Percentiles rank a stretch among this genome's conserved stretches.
These are phyloP conservation scores for Alternaria brassicae DNA, from an alignment of 2,329 filamentous ascomycete genomes.

Conservation along the genomic window DNA sequence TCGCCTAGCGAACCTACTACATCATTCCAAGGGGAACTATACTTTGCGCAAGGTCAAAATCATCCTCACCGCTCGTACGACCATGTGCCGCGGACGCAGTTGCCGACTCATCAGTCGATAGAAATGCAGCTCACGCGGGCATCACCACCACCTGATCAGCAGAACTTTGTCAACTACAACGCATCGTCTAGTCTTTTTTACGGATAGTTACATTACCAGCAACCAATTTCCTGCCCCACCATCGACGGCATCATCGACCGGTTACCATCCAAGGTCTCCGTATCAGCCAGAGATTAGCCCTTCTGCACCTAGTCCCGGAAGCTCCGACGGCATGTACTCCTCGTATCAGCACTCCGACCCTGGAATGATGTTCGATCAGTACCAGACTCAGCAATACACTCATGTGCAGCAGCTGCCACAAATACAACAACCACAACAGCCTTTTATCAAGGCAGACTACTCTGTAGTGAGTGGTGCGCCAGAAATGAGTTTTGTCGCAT, in stretches of 20 bases:
- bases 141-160: constrained; percentile 36
- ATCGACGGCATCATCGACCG: constrained; percentile 32
- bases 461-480: constrained; percentile 18
- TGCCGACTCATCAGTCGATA: constrained; percentile 28
- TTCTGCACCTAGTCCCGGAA: constrained; percentile 39
- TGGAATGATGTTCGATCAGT: constrained; percentile 30
- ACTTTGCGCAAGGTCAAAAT: constrained; percentile 24
- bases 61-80: constrained; percentile 22
- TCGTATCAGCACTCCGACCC: constrained; percentile 37
- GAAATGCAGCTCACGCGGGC: constrained; percentile 30
- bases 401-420: constrained; percentile 10
- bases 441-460: constrained; percentile 10
- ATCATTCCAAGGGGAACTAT: constrained; percentile 34
- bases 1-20: constrained; percentile 39
- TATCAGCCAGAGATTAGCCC: constrained; percentile 36
- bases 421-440: constrained; percentile 9
- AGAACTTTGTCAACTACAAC: constrained; percentile 40
- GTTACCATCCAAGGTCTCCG: constrained; percentile 25
- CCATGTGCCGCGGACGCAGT: constrained; percentile 19
- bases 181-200: constrained; percentile 33
- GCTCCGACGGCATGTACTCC: constrained; percentile 39
- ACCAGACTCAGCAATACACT: constrained; percentile 19
- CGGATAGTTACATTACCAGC: constrained; percentile 31
- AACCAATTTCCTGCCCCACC: constrained; percentile 28
- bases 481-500: constrained; percentile 31